phyloP scores from a whole-genome alignment of 2,329 filamentous ascomycete genomes.

The Fusarium transvaalense region DNA sequence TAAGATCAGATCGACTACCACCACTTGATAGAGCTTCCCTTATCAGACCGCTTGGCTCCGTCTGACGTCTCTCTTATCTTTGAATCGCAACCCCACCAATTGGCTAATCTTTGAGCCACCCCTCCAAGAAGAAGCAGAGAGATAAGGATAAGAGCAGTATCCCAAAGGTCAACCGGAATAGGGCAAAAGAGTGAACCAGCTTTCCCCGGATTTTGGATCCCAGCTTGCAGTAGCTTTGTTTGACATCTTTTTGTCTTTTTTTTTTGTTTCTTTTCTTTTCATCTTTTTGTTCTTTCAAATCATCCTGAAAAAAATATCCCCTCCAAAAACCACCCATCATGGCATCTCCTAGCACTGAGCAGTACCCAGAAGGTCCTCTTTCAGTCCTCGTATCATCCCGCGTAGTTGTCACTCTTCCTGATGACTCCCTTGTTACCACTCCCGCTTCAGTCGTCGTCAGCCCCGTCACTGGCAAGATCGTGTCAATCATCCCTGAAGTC shows the following conservation, averaged over 20 bases:
- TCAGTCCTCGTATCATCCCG: conserved; percentile 86
- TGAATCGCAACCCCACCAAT: conserved; percentile 44
- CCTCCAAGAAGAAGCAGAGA: conserved; percentile 34
- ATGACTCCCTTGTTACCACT: conserved; percentile 72
- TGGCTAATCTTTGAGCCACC: conserved; percentile 21
- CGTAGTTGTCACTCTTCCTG: conserved; percentile 80
- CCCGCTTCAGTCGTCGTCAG: conserved; percentile 88
- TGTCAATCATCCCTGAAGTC: conserved; percentile 78
- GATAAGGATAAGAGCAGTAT: conserved; percentile 39
- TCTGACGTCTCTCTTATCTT: conserved; percentile 40
- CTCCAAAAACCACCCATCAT: conserved; percentile 43
- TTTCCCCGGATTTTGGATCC: conserved; percentile 30
- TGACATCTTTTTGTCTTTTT: conserved; percentile 12
- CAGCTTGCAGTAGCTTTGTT: conserved; percentile 23
- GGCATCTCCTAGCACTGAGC: conserved; percentile 46
- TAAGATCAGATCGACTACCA: conserved; percentile 12
- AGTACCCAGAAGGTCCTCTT: conserved; percentile 57
- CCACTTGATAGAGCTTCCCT: conserved; percentile 20
- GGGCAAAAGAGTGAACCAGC: conserved; percentile 19
- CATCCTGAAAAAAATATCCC: background rate
- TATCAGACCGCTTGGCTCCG: conserved; percentile 22
- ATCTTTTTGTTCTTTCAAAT: conserved; percentile 13
- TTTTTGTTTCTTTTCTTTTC: conserved; percentile 12
- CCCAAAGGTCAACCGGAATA: conserved; percentile 9
- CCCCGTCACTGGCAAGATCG: conserved; percentile 83